A percentile compares a stretch with the other conserved stretches of the same genome.
These are phyloP conservation scores for Neoboletus subvelutipes DNA, from an alignment of 768 basidiomycete species.

Conservation along the genomic window DNA sequence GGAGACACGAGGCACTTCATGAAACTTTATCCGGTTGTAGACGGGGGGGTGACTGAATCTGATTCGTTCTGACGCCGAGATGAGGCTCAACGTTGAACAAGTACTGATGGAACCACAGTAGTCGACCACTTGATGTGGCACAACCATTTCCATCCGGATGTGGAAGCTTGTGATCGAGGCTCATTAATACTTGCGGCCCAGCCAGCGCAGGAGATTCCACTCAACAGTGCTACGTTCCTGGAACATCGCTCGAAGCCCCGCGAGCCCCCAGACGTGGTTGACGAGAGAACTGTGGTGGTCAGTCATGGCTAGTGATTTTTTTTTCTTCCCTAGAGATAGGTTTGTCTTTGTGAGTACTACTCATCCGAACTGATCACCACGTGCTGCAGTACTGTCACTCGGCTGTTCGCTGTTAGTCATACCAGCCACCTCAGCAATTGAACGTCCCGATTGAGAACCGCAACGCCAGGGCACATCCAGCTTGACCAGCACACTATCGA, in stretches of 20 bases:
- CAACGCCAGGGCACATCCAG: conserved; percentile 2
- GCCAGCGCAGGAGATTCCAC: conserved; percentile 6
- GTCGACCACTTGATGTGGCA: conserved; percentile 7
- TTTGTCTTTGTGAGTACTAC: background rate
- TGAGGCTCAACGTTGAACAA: conserved; percentile 10
- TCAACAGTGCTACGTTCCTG: conserved; percentile 5
- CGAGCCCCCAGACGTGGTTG: conserved; percentile 2
- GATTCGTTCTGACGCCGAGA: conserved; percentile 28
- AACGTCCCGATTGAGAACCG: background rate
- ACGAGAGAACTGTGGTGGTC: background rate
- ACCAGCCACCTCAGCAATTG: background rate
- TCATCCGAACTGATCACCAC: background rate
- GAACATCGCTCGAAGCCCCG: conserved; percentile 5
- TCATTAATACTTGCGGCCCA: conserved; percentile 11
- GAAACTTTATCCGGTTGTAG: conserved; percentile 22
- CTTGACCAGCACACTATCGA: background rate
- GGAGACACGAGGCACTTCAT: conserved; percentile 21
- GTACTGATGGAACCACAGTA: background rate
- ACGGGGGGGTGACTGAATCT: conserved; percentile 11
- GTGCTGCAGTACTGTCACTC: conserved; percentile 9
- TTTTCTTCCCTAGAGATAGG: background rate
- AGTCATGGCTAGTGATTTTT: background rate
- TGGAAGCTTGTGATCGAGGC: conserved; percentile 20
- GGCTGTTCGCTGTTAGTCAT: conserved; percentile 12
- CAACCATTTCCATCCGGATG: conserved; percentile 12